Evolutionary conservation across 2,329 filamentous ascomycete genomes (phyloP), one percentile per base, ranked within the genome.

Genomic region (Calonectria pseudoturangicola): DNA sequence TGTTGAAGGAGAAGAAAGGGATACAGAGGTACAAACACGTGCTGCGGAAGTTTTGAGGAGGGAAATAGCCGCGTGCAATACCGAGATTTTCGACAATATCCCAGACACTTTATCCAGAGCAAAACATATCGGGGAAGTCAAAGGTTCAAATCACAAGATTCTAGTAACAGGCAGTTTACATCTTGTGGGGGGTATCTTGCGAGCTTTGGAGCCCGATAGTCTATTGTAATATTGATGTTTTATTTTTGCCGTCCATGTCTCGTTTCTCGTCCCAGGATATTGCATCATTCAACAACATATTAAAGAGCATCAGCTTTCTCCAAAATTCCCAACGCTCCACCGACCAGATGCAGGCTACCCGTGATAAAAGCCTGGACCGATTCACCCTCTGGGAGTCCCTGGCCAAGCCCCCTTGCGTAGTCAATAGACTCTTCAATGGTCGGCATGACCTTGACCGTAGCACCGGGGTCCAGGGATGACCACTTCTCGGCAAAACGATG

Each of bases 141-240:
- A 47, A 72, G 72, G 64, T 77, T 82, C 3, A 87, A 87, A 63
- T 87, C 91, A 78, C 18, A 90, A 92, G 81, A 91, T 93, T 0
- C 85, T 98, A 68, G 92, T 95, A 12, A 98, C 95, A 16, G 95
- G 95, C 2, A 97, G 95, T 82, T 85, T 98, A 80, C 93, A 98
- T 86, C 88, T 98, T 47, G 95, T 96, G 1, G 95, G 95, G 9
- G 94, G 93, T 13, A 87, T 95, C 56, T 86, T 98, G 66, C 92
- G 94, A 82, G 92, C 94, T 1, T 83, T 97, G 71, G 94, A 88
- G 78, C 86, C 87, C 10, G 83, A 84, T 15, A 78, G 78, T 70
- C 78, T 83, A 75, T 79, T 83, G 48, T 87, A 79, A 36, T 76
- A 60, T 13, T 30, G 45, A 13, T 30, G 60, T 47, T 50, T 74